These are phyloP conservation scores for Hapsidospora chrysogenum DNA, from an alignment of 495 filamentous ascomycete species.

Conservation along the genomic window DNA sequence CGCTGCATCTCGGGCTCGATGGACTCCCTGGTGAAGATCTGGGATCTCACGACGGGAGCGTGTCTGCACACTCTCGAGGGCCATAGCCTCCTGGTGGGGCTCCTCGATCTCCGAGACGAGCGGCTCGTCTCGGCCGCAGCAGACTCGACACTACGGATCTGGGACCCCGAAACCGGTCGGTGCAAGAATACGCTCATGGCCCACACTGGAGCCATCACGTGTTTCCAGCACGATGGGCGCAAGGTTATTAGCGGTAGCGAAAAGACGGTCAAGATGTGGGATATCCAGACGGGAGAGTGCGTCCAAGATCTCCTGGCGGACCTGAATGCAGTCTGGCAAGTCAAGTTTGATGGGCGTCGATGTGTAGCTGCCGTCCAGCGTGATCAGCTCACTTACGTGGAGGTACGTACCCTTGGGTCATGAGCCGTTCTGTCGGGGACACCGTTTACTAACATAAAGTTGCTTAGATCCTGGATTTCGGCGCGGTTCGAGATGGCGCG, in stretches of 20 bases:
- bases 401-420: conserved; percentile 41
- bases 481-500: conserved; percentile 68
- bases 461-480: conserved; percentile 71
- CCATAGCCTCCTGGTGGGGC: conserved; percentile 81
- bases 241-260: conserved; percentile 96
- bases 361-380: conserved; percentile 96
- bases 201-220: conserved; percentile 94
- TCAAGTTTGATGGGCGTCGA: conserved; percentile 88
- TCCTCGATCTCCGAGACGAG: conserved; percentile 76
- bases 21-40: conserved; percentile 96
- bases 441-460: conserved; percentile 5
- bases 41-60: conserved; percentile 82
- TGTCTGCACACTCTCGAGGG: conserved; percentile 85
- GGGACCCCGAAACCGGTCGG: conserved; percentile 87
- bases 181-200: conserved; percentile 82
- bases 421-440: conserved; percentile 2
- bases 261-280: conserved; percentile 97
- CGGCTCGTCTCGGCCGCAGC: conserved; percentile 88
- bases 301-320: conserved; percentile 92
- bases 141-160: conserved; percentile 88
- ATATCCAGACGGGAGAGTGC: conserved; percentile 79
- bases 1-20: conserved; percentile 97
- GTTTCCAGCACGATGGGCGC: conserved; percentile 93
- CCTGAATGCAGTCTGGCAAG: conserved; percentile 93
- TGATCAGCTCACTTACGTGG: conserved; percentile 81